phyloP scores from a whole-genome alignment of 2,329 filamentous ascomycete genomes.

The Sarocladiaceae sp. region DNA sequence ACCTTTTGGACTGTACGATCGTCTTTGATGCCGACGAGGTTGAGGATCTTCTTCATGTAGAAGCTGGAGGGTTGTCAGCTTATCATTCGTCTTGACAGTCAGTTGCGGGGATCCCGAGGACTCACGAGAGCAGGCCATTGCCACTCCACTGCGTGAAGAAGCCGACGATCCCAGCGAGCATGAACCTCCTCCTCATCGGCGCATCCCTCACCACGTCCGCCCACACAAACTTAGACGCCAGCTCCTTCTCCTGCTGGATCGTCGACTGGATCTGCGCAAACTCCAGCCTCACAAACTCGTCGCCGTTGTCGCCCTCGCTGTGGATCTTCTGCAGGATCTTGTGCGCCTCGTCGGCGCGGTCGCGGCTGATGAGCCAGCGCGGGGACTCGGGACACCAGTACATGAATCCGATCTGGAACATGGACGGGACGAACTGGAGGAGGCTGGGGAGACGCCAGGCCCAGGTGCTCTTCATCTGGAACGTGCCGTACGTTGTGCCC shows the following conservation, averaged over 20 bases:
- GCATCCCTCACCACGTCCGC: conserved; percentile 17
- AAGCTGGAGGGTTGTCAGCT: conserved; percentile 16
- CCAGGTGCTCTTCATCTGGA: conserved; percentile 17
- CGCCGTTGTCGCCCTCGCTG: conserved; percentile 30
- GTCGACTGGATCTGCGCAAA: conserved; percentile 23
- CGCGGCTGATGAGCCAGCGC: conserved; percentile 27
- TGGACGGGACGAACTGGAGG: conserved; percentile 17
- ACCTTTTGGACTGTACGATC: conserved; percentile 17
- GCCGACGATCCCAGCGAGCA: conserved; percentile 19
- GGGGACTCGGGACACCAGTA: conserved; percentile 16
- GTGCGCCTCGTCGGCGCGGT: conserved; percentile 28
- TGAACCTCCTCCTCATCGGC: conserved; percentile 21
- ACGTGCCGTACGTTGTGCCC: conserved; percentile 22
- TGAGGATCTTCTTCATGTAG: conserved; percentile 30
- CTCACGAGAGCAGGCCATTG: conserved; percentile 23
- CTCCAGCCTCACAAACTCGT: conserved; percentile 18
- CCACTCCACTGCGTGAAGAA: conserved; percentile 22
- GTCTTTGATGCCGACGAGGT: conserved; percentile 28
- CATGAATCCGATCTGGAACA: conserved; percentile 13
- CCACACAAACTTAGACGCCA: conserved; percentile 19
- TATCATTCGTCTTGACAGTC: too few relatives aligned
- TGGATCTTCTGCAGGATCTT: conserved; percentile 33
- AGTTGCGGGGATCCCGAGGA: too few relatives aligned
- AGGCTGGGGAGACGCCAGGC: conserved; percentile 21
- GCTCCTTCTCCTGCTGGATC: conserved; percentile 20